A percentile compares a stretch with the other conserved stretches of the same genome.
phyloP scores from a whole-genome alignment of 257 asterid species.

The Solanum raphanifolium region DNA sequence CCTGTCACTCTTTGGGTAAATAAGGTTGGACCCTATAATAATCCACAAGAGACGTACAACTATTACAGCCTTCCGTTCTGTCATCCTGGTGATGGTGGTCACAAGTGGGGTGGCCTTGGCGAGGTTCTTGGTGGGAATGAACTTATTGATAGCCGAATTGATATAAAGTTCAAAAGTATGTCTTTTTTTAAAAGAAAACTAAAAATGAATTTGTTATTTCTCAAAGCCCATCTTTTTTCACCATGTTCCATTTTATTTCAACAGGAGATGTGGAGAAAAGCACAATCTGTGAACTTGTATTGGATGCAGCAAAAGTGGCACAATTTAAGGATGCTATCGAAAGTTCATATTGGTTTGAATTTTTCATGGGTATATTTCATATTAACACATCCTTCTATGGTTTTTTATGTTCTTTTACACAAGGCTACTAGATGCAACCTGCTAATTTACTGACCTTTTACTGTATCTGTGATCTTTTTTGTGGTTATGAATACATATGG shows the following conservation, averaged over 20 bases:
- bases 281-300: conserved; percentile 45
- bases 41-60: conserved; percentile 78
- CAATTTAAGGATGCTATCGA: conserved; percentile 63
- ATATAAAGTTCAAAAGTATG: conserved; percentile 58
- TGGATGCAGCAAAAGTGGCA: conserved; percentile 51
- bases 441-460: conserved; percentile 16
- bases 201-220: not conserved
- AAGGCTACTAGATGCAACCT: not conserved
- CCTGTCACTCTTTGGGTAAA: conserved; percentile 59
- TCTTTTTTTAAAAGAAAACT: not conserved
- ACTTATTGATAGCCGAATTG: conserved; percentile 66
- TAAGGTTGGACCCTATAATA: conserved; percentile 73
- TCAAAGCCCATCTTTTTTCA: not conserved
- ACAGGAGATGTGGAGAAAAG: conserved; percentile 47
- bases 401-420: not conserved
- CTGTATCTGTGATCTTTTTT: conserved; percentile 6
- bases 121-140: conserved; percentile 70
- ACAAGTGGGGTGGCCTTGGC: conserved; percentile 66
- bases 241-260: not conserved
- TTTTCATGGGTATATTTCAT: conserved; percentile 52
- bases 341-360: conserved; percentile 57
- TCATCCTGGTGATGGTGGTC: conserved; percentile 39
- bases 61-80: conserved; percentile 72
- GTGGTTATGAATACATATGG: conserved; percentile 3
- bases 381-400: not conserved